Percentiles rank a stretch among this genome's conserved stretches.
Conservation (phyloP, 768 basidiomycete genomes). For the Ephemerocybe angulata region DNA sequence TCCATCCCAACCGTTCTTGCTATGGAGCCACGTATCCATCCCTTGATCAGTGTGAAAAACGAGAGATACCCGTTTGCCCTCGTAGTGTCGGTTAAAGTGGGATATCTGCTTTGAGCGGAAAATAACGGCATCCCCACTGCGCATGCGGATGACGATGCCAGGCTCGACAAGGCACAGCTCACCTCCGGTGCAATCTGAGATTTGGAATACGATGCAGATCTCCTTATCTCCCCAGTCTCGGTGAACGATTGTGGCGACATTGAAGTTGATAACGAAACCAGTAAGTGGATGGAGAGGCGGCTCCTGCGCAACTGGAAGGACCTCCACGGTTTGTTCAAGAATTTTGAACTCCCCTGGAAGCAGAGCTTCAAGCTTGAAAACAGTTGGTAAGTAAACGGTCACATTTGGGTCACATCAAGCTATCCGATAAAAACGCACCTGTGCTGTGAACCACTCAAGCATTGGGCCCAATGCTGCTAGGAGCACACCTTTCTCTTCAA, state of each 20-base stretch:
- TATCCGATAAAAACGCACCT: not conserved
- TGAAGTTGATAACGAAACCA: slow-evolving; percentile 18
- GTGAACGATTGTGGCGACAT: slow-evolving; percentile 13
- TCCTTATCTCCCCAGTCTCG: slow-evolving; percentile 11
- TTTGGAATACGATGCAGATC: slow-evolving; percentile 12
- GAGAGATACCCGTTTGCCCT: slow-evolving; percentile 17
- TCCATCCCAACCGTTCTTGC: slow-evolving; percentile 11
- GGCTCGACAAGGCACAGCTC: slow-evolving; percentile 18
- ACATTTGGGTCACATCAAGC: not conserved
- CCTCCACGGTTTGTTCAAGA: not conserved
- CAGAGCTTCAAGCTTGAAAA: not conserved
- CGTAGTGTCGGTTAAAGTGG: slow-evolving; percentile 22
- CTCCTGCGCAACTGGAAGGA: not conserved
- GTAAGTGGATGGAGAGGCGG: not conserved
- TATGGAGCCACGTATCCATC: not conserved
- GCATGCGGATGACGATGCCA: slow-evolving; percentile 14
- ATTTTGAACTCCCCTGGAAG: not conserved
- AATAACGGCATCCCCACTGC: slow-evolving; percentile 12
- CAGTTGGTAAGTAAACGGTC: not conserved
- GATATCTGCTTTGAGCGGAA: slow-evolving; percentile 16
- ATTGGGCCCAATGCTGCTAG: not conserved
- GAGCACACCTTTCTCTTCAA: not conserved
- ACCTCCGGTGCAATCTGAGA: slow-evolving; percentile 13
- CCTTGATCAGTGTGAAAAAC: slow-evolving; percentile 20
- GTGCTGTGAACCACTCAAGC: not conserved